Conservation (phyloP, 345 rosid genomes). For the Cardamine chenopodiifolia region DNA sequence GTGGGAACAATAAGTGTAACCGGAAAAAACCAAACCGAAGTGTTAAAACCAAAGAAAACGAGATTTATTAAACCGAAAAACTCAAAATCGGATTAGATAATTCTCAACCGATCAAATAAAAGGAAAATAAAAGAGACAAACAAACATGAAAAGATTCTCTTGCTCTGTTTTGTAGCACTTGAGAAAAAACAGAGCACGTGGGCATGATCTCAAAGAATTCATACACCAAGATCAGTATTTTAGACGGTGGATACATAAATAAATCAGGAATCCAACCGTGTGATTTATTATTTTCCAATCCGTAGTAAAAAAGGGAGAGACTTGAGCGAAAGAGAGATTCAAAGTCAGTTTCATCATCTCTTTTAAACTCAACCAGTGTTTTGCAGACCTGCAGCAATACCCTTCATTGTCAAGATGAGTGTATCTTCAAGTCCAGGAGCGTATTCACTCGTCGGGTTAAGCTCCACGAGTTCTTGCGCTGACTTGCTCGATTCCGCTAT, state of each 20-base stretch:
- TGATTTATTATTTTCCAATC: conserved; percentile 26
- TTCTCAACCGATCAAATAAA: background rate
- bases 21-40: background rate
- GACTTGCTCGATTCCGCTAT: conserved; percentile 70
- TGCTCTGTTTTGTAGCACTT: conserved; percentile 31
- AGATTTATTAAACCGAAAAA: background rate
- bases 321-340: background rate
- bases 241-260: conserved; percentile 35
- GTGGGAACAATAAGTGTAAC: background rate
- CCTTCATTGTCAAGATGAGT: conserved; percentile 95
- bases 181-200: conserved; percentile 32
- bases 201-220: conserved; percentile 22
- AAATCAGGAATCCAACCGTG: conserved; percentile 26
- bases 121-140: conserved; percentile 11
- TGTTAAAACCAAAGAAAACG: background rate
- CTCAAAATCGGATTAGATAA: background rate
- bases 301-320: background rate
- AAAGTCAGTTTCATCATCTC: conserved; percentile 1
- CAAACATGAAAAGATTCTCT: conserved; percentile 28
- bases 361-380: conserved; percentile 68
- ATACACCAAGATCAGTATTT: conserved; percentile 26
- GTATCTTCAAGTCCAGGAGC: conserved; percentile 96
- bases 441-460: conserved; percentile 87
- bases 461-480: conserved; percentile 63
- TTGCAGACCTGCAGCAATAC: conserved; percentile 93